phyloP scores from a whole-genome alignment of 1,284 basidiomycete species.

The Puccinia sorghi region DNA sequence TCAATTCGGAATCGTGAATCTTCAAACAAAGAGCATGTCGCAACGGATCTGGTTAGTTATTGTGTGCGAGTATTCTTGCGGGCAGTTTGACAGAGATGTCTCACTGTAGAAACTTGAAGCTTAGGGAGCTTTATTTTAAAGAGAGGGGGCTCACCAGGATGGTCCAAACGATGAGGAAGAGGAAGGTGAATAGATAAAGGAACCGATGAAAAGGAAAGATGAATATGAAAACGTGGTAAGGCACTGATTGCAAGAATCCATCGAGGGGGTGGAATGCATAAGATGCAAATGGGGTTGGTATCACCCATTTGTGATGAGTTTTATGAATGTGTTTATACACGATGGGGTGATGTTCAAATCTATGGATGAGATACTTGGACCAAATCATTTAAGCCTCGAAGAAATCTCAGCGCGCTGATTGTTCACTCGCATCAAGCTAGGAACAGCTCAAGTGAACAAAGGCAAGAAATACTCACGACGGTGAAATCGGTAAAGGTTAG shows the following conservation, averaged over 20 bases:
- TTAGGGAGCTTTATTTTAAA: not conserved
- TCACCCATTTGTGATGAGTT: conserved; percentile 98
- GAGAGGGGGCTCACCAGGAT: conserved; percentile 67
- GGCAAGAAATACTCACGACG: conserved; percentile 61
- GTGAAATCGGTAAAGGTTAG: conserved; percentile 85
- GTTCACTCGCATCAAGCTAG: not conserved
- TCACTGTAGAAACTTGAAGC: too few species aligned
- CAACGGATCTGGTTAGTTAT: not conserved
- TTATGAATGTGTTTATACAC: conserved; percentile 84
- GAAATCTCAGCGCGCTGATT: conserved; percentile 6
- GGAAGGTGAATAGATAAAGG: conserved; percentile 78
- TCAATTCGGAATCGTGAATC: conserved; percentile 99
- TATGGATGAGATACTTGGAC: conserved; percentile 79
- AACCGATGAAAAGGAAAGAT: conserved; percentile 85
- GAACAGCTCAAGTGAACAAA: not conserved
- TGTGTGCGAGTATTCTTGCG: not conserved
- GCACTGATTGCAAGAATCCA: conserved; percentile 88
- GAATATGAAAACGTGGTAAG: conserved; percentile 91
- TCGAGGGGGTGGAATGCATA: conserved; percentile 97
- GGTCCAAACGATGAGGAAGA: conserved; percentile 85
- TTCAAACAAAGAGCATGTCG: conserved; percentile 55
- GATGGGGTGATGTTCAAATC: conserved; percentile 80
- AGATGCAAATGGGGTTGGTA: conserved; percentile 94
- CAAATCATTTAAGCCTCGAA: not conserved
- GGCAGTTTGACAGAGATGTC: not conserved